Evolutionary conservation across 441 rosid species (phyloP).

Genomic region (Syzygium malaccense): DNA sequence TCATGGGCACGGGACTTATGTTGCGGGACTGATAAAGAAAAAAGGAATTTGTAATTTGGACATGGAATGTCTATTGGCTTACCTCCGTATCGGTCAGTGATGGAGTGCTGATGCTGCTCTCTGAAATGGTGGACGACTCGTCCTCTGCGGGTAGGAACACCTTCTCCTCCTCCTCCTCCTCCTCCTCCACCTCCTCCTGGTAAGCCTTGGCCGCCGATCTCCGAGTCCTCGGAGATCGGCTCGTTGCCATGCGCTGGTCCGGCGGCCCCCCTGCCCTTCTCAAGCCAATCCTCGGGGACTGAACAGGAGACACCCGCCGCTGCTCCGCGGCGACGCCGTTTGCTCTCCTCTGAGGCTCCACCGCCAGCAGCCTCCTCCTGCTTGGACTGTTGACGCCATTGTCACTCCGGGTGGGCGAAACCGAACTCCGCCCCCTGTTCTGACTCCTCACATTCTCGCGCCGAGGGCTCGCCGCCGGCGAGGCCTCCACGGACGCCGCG

Average conservation of each 20-base stretch:
- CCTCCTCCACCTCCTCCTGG: not conserved
- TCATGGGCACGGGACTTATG: not conserved
- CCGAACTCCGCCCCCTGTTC: conserved; percentile 32
- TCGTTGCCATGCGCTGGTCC: conserved; percentile 16
- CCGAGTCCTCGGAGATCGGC: conserved; percentile 24
- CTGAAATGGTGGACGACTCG: conserved; percentile 49
- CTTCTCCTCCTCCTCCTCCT: conserved; percentile 13
- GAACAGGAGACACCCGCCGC: conserved; percentile 42
- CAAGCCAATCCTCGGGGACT: conserved; percentile 28
- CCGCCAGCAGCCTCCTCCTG: conserved; percentile 30
- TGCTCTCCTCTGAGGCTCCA: conserved; percentile 33
- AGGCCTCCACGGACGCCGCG: conserved; percentile 15
- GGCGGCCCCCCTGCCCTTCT: conserved; percentile 15
- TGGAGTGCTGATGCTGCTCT: conserved; percentile 35
- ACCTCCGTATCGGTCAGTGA: conserved; percentile 63
- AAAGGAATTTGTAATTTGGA: not conserved
- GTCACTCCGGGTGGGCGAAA: conserved; percentile 35
- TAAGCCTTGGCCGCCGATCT: conserved; percentile 23
- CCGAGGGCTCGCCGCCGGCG: conserved; percentile 15
- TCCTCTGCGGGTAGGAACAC: conserved; percentile 30
- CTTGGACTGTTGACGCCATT: conserved; percentile 35
- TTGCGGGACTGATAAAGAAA: not conserved
- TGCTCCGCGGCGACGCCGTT: conserved; percentile 22
- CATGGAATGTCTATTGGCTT: not conserved
- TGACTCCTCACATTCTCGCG: conserved; percentile 26